Evolutionary conservation across 495 filamentous ascomycete genomes (phyloP), one percentile per base, ranked within the genome.

Genomic region (Penicillium fimorum): DNA sequence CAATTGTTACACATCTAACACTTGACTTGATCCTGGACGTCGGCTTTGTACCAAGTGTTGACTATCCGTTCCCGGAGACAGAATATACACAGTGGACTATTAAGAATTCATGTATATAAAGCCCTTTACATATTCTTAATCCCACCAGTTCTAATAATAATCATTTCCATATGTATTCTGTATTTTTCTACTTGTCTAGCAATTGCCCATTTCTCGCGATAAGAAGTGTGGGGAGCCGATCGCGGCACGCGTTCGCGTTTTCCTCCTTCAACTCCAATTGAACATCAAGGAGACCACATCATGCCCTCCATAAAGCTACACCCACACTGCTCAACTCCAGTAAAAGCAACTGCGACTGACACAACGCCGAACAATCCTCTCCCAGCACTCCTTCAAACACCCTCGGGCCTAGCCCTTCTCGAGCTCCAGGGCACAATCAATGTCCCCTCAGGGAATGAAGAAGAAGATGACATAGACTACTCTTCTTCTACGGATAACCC

Each of bases 401-500:
- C 92, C 25, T 74, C 77, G 4, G 79, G 79, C 33, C 76, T 82
- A 30, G 91, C 91, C n/a, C 74, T 97, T 42, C 79, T 97, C 55
- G 92, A 97, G 70, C 82, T 97, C 17, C 92, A 97, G 75, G 91
- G 90, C 40, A 90, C 85, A 11, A 85, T 97, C 74, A 90, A 96
- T 67, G 49, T 77, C n/a, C 69, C 73, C 20, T 48, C 66, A 11
- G 54, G 62, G 20, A 42, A 59, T 1, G 59, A 61, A n/a, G 27
- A 61, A n/a, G 27, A 66, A n/a, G 59, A 62, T 15, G 55, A 65
- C 1, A 20, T 30, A 13, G 37, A 38, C n/a, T 38, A 60, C 13
- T 30, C 55, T 24, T 35, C 67, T 40, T 53, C 32, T 41, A 56
- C 6, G 43, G 45, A 44, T 13, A 48, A 61, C 38, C 20, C 53